Evolutionary conservation across 192 early-diverging fungal genomes (phyloP), one percentile per base, ranked within the genome.

Genomic region (Mortierella antarctica): DNA sequence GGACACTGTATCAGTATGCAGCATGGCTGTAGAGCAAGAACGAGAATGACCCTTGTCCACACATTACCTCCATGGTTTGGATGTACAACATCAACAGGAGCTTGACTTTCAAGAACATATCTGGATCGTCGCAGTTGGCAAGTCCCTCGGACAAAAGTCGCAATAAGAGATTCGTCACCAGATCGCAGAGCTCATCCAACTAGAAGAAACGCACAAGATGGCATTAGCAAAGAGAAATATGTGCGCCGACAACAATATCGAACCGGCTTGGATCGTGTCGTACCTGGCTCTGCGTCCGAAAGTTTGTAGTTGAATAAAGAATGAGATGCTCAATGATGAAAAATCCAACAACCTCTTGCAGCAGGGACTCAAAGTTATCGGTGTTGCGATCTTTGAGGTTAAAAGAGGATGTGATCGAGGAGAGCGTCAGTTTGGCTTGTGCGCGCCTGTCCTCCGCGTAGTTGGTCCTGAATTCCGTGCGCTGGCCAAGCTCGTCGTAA

Each of bases 241-340:
- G 11, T 59, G 12, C 18, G n/a, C 49, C 23, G 7, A 54, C 1
- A 23, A 42, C 46, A 49, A n/a, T 9, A 41, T 55, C 39, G 6
- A 47, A 58, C 56, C 6, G 44, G 21, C 13, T 44, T 53, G 2
- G 5, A 9, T 47, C 7, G 20, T 17, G 45, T 31, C 0, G 8
- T 83, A 86, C 87, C 79, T 96, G 86, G 14, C 89, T 73, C 62
- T 92, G 90, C 18, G 95, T 94, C 65, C 97, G 88, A 74, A 99
- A 99, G 65, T 98, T 92, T 21, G 87, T 90, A 4, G 96, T 97
- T 7, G 95, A 93, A 60, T 93, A 91, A 47, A 97, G 72, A 58
- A 99, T 92, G 42, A 91, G 89, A 51, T 95, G 91, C 72, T 99
- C 98, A 1, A 99, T 92, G 41, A 98, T 91, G 74, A 99, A 99